Evolutionary conservation across 2,329 filamentous ascomycete species (phyloP), one percentile per base, ranked within the genome.

Genomic region (Botrytis aclada): DNA sequence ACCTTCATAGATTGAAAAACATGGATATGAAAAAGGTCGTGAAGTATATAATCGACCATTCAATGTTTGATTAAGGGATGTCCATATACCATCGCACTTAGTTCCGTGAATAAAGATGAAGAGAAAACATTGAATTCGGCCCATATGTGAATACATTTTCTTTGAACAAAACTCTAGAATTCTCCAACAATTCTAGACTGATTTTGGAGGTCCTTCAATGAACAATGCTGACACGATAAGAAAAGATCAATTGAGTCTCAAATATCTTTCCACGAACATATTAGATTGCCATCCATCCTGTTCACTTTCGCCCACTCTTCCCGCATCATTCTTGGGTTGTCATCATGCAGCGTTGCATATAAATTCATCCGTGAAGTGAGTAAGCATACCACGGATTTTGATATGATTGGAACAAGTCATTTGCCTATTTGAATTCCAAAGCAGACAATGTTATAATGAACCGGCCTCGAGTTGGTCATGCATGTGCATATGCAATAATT

Each of bases 1-100:
- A 14, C 79, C 78, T 51, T 80, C 77, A 70, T 79, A 81, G 25
- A 66, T 67, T 20, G 78, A 77, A 73, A 79, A 81, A 73, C 80
- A 81, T 32, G 79, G 78, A 4, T 77, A 71, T 43, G 79, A 74
- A n/a, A 81, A 71, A 25, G 78, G 80, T 29, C 54, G 71, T n/a
- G 64, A 66, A 37, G 29, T 45, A 65, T 75, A 62, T 18, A 80
- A 73, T 18, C 74, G 77, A 5, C 79, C 79, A 6, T 63, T 34
- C 7, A 80, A 70, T 20, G 75, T 75, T 39, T 45, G 61, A 47
- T 79, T 80, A 39, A 77, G 65, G n/a, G 61, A 32, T 29, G 41
- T 37, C 73, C 73, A 74, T 7, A 69, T 66, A 14, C 69, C 14
- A n/a, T 70, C 22, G 41, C 54, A 63, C 29, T 2, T 32, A 16